These are phyloP conservation scores for Sesbania bispinosa DNA, from an alignment of 306 rosid species.

Conservation along the genomic window DNA sequence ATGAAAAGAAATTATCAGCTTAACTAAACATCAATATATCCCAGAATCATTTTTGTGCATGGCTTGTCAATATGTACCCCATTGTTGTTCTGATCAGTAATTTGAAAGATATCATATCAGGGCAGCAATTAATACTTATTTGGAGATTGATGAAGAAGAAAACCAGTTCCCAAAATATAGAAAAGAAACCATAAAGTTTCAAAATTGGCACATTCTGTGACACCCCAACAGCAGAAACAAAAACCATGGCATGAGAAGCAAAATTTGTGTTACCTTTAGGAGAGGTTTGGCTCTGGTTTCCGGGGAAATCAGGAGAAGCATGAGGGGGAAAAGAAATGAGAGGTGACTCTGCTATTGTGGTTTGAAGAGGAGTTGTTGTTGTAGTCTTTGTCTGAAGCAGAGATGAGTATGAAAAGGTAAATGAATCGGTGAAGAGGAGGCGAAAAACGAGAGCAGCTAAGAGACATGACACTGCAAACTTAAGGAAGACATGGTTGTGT, in stretches of 20 bases:
- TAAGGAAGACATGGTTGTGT: slow-evolving; percentile 16
- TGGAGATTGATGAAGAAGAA: neutral
- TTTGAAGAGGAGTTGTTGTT: neutral
- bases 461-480: slow-evolving; percentile 28
- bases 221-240: neutral
- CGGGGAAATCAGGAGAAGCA: slow-evolving; percentile 5
- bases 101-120: neutral
- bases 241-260: neutral
- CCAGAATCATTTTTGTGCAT: too few species aligned
- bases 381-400: neutral
- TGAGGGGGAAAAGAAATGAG: neutral
- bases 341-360: neutral
- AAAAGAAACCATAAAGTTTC: neutral
- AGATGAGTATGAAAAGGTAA: slow-evolving; percentile 8
- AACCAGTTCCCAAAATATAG: too few species aligned
- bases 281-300: slow-evolving; percentile 18
- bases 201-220: neutral
- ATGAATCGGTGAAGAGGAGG: slow-evolving; percentile 26
- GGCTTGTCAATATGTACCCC: too few species aligned
- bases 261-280: neutral
- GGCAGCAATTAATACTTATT: neutral
- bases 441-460: slow-evolving; percentile 28
- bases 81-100: neutral
- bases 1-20: neutral
- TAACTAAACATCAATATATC: too few species aligned